Percentiles rank a stretch among this genome's conserved stretches.
Evolutionary conservation across 495 filamentous ascomycete species (phyloP).

Genomic region (Daldinia decipiens): DNA sequence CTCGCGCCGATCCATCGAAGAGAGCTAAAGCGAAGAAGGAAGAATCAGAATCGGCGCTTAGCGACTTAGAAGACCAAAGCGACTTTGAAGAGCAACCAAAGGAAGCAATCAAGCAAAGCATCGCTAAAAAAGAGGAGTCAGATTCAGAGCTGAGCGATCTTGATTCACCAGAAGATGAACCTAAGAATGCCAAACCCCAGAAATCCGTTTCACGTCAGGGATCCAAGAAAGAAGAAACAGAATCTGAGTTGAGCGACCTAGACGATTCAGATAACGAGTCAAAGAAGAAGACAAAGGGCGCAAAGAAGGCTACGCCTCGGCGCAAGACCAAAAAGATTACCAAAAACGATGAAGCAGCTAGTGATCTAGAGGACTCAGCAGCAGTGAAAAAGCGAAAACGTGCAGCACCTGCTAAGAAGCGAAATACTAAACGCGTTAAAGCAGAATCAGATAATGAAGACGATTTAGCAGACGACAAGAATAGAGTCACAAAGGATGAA

Average conservation of each 20-base stretch:
- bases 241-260: conserved; percentile 45
- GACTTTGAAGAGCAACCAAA: conserved; percentile 46
- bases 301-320: conserved; percentile 40
- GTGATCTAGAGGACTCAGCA: conserved; percentile 34
- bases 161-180: conserved; percentile 38
- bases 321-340: conserved; percentile 41
- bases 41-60: conserved; percentile 46
- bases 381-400: conserved; percentile 43
- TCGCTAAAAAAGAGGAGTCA: conserved; percentile 36
- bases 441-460: conserved; percentile 54
- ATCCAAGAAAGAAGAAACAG: conserved; percentile 48
- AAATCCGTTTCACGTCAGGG: conserved; percentile 28
- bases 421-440: conserved; percentile 34
- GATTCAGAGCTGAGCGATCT: conserved; percentile 48
- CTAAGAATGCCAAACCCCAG: conserved; percentile 32
- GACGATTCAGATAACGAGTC: conserved; percentile 48
- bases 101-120: conserved; percentile 37
- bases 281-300: conserved; percentile 46
- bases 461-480: conserved; percentile 44
- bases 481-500: conserved; percentile 44
- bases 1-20: conserved; percentile 27
- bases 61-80: conserved; percentile 39
- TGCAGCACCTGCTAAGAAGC: conserved; percentile 43
- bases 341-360: conserved; percentile 34
- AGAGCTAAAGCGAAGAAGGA: conserved; percentile 45